Base-by-base conservation (phyloP, 2,329 filamentous ascomycete genomes). In the Penicillium nordicum region DNA sequence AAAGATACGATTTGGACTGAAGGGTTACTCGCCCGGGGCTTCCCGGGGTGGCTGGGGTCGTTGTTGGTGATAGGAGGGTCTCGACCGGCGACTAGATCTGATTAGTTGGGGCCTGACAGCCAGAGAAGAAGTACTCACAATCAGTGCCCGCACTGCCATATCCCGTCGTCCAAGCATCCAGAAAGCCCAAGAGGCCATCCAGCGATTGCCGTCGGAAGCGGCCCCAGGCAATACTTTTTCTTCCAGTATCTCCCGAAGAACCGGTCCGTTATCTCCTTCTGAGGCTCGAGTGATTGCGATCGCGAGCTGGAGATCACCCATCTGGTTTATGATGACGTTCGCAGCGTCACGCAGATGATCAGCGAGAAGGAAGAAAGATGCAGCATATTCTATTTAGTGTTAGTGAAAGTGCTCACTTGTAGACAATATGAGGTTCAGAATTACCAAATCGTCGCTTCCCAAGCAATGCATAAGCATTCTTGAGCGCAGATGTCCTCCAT, bases 121-220 rank as follows among this genome's bases (percentile, higher is more conserved):
- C 8, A 14, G 42, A 11, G n/a, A 29, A 23, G 23, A 4, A 29
- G 16, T 16, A 71, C 86, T 79, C 76, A 91, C 88, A 64, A 96
- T 88, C 4, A 99, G 79, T 7, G 88, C 86, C 50, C 90, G 85
- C 7, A 97, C 91, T 6, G 93, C 89, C 80, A 92, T 89, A 63
- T 95, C 89, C 58, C 87, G 85, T 60, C 89, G 84, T 37, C 86
- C 86, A 5, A 97, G 80, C 82, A 96, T 90, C 88, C 91, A 96
- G 70, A 96, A 96, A 2, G 90, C 90, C 94, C 94, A 99, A 0
- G 89, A 94, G 11, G 92, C 90, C 57, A 96, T 84, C 93, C 94
- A 99, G 55, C 93, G 83, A 69, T 99, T 93, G 2, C 91, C 91
- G 61, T 93, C 87, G 40, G 86, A 82, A 0, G 89, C 86, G 18